phyloP scores from a whole-genome alignment of 306 rosid species.

The Fagus sylvatica region DNA sequence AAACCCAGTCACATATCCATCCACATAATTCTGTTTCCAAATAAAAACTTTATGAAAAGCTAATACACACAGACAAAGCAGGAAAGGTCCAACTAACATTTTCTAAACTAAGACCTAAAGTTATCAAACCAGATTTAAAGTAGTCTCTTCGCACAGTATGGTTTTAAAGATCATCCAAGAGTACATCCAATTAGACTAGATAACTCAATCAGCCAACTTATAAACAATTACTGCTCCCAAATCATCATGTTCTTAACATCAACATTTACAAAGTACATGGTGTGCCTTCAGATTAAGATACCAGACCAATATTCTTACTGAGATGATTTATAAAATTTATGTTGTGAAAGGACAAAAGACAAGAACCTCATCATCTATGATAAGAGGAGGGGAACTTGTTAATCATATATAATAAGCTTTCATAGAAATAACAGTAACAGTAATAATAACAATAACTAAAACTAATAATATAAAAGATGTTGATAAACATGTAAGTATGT shows the following conservation, averaged over 20 bases:
- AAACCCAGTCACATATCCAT: no score
- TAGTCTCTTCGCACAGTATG: neutral
- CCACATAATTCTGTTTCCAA: no score
- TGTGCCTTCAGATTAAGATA: neutral
- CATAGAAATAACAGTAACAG: neutral
- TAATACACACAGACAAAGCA: no score
- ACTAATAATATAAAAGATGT: conserved; percentile 8
- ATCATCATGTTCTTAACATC: neutral
- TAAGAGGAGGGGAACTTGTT: neutral
- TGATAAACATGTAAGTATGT: conserved; percentile 12
- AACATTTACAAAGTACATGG: neutral
- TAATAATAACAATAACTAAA: neutral
- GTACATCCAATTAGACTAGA: neutral
- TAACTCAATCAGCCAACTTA: neutral
- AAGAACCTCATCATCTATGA: neutral
- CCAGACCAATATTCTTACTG: no score
- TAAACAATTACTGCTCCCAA: neutral
- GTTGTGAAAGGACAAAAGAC: no score
- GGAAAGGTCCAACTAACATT: neutral
- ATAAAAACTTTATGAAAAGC: no score
- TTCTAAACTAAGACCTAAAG: neutral
- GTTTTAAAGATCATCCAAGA: neutral
- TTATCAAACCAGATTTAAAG: neutral
- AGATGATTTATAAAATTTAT: no score
- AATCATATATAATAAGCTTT: neutral